A percentile compares a stretch with the other conserved stretches of the same genome.
Evolutionary conservation across 139 green algal genomes (phyloP).

Genomic region (Tetradesmus obliquus): DNA sequence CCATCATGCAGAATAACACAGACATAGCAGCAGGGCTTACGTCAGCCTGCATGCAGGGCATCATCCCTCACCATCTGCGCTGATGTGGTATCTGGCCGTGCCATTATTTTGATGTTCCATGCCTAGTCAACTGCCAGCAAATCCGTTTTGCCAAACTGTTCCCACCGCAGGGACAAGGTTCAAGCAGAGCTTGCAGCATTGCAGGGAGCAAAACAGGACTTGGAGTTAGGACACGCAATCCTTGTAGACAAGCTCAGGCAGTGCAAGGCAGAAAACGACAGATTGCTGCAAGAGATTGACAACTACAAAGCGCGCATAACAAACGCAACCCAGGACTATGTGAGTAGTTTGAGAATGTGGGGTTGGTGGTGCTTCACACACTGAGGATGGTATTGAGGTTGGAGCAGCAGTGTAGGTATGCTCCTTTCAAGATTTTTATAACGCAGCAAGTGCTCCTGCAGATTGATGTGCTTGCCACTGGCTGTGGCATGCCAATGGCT

Average conservation of each 20-base stretch:
- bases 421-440: too few relatives aligned
- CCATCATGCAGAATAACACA: too few relatives aligned
- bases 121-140: too few relatives aligned
- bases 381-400: not conserved
- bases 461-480: too few relatives aligned
- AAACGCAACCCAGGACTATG: slow-evolving; percentile 74
- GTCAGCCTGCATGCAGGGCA: too few relatives aligned
- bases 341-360: not conserved
- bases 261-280: slow-evolving; percentile 64
- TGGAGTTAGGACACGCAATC: slow-evolving; percentile 66
- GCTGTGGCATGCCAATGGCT: too few relatives aligned
- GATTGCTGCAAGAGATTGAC: slow-evolving; percentile 61
- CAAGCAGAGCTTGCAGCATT: slow-evolving; percentile 46
- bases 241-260: slow-evolving; percentile 68
- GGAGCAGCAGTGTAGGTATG: not conserved
- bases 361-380: not conserved
- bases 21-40: too few relatives aligned
- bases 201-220: slow-evolving; percentile 46
- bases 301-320: slow-evolving; percentile 53
- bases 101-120: too few relatives aligned
- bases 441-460: too few relatives aligned
- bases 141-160: not conserved
- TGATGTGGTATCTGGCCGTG: too few relatives aligned
- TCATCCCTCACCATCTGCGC: too few relatives aligned
- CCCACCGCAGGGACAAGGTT: slow-evolving; percentile 51